phyloP scores from a whole-genome alignment of 345 rosid genomes.

The Nephelium lappaceum region DNA sequence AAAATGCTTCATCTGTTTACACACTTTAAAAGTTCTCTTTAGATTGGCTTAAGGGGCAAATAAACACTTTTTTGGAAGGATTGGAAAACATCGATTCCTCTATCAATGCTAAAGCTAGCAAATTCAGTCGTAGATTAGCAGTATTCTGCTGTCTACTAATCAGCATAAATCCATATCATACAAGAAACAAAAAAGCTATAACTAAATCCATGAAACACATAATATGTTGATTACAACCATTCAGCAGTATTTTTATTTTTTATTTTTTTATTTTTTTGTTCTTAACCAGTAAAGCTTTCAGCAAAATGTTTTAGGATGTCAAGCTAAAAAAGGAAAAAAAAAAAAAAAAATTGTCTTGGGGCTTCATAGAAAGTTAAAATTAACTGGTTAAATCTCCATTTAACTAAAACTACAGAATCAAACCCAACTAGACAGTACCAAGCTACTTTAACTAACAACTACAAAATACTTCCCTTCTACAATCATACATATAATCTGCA shows the following conservation, averaged over 20 bases:
- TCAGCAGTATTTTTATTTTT: not conserved
- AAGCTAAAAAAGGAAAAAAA: too few species aligned
- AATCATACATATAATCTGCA: not conserved
- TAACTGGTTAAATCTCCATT: not conserved
- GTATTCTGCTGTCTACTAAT: not conserved
- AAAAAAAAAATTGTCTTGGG: too few species aligned
- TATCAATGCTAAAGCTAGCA: not conserved
- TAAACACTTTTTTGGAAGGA: not conserved
- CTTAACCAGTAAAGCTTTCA: not conserved
- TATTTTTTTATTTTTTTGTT: not conserved
- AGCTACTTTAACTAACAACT: not conserved
- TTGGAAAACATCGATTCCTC: not conserved
- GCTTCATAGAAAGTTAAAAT: not conserved
- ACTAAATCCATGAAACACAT: not conserved
- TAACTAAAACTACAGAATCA: not conserved
- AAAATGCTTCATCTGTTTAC: not conserved
- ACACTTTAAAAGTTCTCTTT: not conserved
- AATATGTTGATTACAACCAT: not conserved
- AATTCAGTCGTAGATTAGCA: not conserved
- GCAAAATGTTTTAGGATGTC: not conserved
- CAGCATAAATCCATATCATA: not conserved
- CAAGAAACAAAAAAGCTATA: not conserved
- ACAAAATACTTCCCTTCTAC: not conserved
- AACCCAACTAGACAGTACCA: not conserved
- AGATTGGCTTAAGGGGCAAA: not conserved